Percentiles rank a stretch among this genome's conserved stretches.
phyloP scores from a whole-genome alignment of 2,329 filamentous ascomycete genomes.

The Achaetomium macrosporum region DNA sequence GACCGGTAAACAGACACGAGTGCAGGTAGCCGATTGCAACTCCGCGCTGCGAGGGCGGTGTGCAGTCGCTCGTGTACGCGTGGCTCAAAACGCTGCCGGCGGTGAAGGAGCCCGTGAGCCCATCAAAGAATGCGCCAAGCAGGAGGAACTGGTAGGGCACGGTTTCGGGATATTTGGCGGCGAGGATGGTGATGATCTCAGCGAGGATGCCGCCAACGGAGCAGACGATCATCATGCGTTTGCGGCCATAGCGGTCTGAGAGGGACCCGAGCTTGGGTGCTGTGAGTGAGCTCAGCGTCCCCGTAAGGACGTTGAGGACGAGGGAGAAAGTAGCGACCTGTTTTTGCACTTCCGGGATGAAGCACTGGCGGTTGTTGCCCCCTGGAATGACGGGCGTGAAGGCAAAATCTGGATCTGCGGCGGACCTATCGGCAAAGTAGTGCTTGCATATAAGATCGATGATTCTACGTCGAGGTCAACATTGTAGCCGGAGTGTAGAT shows the following conservation, averaged over 20 bases:
- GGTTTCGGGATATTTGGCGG: constrained; percentile 65
- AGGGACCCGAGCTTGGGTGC: constrained; percentile 78
- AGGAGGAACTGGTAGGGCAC: constrained; percentile 76
- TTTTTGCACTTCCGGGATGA: constrained; percentile 70
- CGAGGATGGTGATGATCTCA: constrained; percentile 72
- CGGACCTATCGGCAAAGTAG: constrained; percentile 66
- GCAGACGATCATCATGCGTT: constrained; percentile 64
- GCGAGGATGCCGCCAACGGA: constrained; percentile 67
- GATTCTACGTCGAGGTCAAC: constrained; percentile 43
- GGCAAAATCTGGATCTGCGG: constrained; percentile 52
- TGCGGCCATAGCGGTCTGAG: constrained; percentile 82
- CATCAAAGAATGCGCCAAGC: constrained; percentile 71
- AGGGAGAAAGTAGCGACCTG: constrained; percentile 73
- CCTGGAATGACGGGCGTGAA: constrained; percentile 62
- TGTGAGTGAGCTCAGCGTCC: constrained; percentile 71
- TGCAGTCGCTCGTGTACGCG: constrained; percentile 87
- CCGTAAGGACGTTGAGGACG: constrained; percentile 66
- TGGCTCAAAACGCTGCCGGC: constrained; percentile 69
- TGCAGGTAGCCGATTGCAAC: constrained; percentile 88
- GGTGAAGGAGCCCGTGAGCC: constrained; percentile 82
- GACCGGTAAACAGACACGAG: constrained; percentile 80
- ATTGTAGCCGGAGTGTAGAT: background rate
- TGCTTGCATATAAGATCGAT: constrained; percentile 75
- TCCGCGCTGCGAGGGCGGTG: constrained; percentile 69
- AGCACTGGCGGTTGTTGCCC: constrained; percentile 71